These are phyloP conservation scores for Pseudisothecium myosuroides DNA, from an alignment of 225 moss, liverwort and hornwort species.

Conservation along the genomic window DNA sequence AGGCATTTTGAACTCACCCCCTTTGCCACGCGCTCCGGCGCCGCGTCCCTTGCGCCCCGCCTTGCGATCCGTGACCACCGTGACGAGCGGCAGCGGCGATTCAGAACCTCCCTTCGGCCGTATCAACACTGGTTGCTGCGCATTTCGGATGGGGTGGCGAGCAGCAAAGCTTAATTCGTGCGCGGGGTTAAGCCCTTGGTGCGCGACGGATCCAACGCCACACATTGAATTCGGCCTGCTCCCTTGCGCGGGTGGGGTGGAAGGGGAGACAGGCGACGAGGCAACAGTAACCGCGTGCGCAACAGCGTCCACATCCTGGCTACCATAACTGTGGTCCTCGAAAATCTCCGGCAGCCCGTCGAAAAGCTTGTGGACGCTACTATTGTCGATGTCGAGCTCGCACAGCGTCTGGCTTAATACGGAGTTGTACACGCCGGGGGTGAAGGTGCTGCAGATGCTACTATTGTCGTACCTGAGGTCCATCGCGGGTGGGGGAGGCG, in stretches of 20 bases:
- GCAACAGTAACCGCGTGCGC: neutral
- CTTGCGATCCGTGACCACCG: neutral
- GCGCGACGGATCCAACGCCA: neutral
- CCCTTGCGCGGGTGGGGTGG: neutral
- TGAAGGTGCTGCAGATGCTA: neutral
- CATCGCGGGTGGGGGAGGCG: neutral
- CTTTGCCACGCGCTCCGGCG: neutral
- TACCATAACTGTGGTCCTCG: neutral
- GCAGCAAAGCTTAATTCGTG: neutral
- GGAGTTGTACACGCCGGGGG: neutral
- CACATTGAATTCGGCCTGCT: neutral
- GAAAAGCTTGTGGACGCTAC: constrained; percentile 16
- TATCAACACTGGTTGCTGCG: neutral
- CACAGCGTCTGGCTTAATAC: neutral
- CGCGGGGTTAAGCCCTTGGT: neutral
- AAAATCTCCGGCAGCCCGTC: constrained; percentile 35
- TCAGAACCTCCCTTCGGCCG: neutral
- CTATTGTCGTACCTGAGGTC: neutral
- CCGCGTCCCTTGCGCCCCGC: neutral
- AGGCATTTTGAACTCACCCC: neutral
- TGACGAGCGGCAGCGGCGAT: neutral
- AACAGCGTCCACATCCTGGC: neutral
- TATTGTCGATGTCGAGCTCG: constrained; percentile 34
- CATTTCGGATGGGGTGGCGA: neutral
- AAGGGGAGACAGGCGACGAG: neutral